Evolutionary conservation across 768 basidiomycete genomes (phyloP).

Genomic region (Lentinula sp.): DNA sequence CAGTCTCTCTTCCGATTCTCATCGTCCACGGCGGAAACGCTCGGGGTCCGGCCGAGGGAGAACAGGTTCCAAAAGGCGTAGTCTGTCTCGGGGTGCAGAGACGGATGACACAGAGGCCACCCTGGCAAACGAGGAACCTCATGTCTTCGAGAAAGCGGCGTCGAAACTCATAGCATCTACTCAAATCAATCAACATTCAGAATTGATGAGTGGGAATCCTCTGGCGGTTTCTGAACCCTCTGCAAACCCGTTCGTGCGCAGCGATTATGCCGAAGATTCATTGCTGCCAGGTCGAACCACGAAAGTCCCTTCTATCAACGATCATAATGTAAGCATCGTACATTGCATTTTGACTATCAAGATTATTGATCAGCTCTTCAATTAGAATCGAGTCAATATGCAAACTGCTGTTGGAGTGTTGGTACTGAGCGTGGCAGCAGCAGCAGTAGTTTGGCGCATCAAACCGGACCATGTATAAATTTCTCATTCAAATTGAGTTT

Average conservation of each 20-base stretch:
- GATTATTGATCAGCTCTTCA: neutral
- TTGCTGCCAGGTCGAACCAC: neutral
- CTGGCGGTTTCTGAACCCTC: constrained; percentile 22
- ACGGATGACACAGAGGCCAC: constrained; percentile 9
- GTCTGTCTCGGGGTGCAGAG: constrained; percentile 4
- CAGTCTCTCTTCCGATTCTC: constrained; percentile 61
- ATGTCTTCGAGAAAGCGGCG: neutral
- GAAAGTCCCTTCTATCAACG: neutral
- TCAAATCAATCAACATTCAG: too few relatives aligned
- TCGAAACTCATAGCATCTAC: neutral
- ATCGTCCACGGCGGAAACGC: constrained; percentile 38
- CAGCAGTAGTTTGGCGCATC: constrained; percentile 69
- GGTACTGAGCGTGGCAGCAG: constrained; percentile 61
- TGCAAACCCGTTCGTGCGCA: neutral
- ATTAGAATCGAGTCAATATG: constrained; percentile 27
- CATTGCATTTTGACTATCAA: neutral
- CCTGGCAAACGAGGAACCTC: neutral
- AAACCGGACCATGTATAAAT: constrained; percentile 19
- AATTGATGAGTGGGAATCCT: neutral
- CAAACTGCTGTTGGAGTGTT: constrained; percentile 60
- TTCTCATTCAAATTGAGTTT: neutral
- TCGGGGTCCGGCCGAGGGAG: constrained; percentile 24
- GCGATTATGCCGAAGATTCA: neutral
- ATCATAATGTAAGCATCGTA: neutral
- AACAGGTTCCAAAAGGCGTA: constrained; percentile 13